phyloP scores from a whole-genome alignment of 805 yeast species.

The Saccharomycopsis sp. region DNA sequence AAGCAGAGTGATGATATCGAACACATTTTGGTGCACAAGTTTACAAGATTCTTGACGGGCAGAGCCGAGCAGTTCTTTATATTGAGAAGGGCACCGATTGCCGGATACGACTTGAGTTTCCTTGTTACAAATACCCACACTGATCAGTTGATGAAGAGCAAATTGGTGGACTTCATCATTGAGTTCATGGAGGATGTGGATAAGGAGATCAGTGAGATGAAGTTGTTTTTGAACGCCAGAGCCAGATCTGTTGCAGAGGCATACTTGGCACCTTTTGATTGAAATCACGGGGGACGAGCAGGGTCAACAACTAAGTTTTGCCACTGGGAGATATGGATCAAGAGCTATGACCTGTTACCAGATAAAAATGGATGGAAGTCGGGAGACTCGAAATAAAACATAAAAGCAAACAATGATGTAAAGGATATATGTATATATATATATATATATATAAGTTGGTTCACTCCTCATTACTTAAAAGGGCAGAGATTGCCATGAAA shows the following conservation, averaged over 20 bases:
- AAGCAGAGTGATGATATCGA: slow-evolving; percentile 98
- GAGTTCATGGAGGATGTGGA: slow-evolving; percentile 99
- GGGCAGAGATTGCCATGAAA: slow-evolving; percentile 57
- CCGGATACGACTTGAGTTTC: slow-evolving; percentile 89
- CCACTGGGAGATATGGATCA: no score
- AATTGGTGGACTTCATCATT: slow-evolving; percentile 90
- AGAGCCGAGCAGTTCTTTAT: slow-evolving; percentile 94
- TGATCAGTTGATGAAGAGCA: slow-evolving; percentile 89
- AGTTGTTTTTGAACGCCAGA: slow-evolving; percentile 89
- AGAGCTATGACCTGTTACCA: no score
- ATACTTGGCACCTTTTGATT: slow-evolving; percentile 82
- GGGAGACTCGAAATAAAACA: no score
- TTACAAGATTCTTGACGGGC: slow-evolving; percentile 85
- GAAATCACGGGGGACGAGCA: no score
- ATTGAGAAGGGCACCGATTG: slow-evolving; percentile 81
- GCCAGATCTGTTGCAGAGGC: slow-evolving; percentile 98
- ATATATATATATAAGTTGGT: no score
- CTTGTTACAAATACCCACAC: slow-evolving; percentile 90
- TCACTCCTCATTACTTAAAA: slow-evolving; percentile 46
- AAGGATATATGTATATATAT: no score
- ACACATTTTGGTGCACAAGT: slow-evolving; percentile 86
- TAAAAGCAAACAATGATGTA: no score
- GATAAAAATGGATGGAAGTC: no score
- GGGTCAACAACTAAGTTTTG: no score
- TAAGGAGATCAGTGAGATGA: slow-evolving; percentile 97